Base-by-base conservation (phyloP, 495 filamentous ascomycete genomes). In the Choiromyces venosus region DNA sequence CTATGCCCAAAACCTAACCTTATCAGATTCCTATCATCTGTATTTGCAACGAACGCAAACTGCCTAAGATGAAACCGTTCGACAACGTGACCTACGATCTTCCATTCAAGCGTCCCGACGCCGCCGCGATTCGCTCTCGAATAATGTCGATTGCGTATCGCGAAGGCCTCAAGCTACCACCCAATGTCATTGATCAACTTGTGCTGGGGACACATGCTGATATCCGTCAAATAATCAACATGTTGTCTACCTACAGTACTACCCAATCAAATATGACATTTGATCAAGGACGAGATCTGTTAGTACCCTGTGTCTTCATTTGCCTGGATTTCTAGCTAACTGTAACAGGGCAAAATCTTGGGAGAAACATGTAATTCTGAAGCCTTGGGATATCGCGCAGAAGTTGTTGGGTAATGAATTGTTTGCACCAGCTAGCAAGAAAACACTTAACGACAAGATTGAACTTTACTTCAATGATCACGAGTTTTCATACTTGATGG, bases 391-490 rank as follows among this genome's bases (percentile, higher is more conserved):
- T 82, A 98, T 99, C 82, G 91, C 90, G 73, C 87, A 90, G 80
- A 97, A 97, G 84, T 91, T 99, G 77, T 87, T 99, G 25, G 93
- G 89, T 37, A 89, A 91, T 1, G 93, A 92, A 68, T 89, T 96
- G 84, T 99, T 97, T 78, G 87, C 90, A 52, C 87, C 87, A 18
- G 88, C 87, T 71, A 94, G 91, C 82, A 96, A 90, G 72, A 84
- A 91, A 10, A 94, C 93, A 0, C 84, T 98, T 66, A 97, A 97
- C 79, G 94, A 99, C 81, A 99, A 99, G 84, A 93, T 93, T 72
- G 94, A 98, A 83, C 89, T 99, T 2, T 99, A 99, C 83, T 99
- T 99, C 86, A 97, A 98, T 80, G 95, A 99, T 76, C 94, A 97
- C 78, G 95, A 99, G 78, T 94, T 97, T 82, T 96, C 92, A 79